Evolutionary conservation across 257 asterid species (phyloP), one percentile per base, ranked within the genome.

Genomic region (Gentiana dahurica): DNA sequence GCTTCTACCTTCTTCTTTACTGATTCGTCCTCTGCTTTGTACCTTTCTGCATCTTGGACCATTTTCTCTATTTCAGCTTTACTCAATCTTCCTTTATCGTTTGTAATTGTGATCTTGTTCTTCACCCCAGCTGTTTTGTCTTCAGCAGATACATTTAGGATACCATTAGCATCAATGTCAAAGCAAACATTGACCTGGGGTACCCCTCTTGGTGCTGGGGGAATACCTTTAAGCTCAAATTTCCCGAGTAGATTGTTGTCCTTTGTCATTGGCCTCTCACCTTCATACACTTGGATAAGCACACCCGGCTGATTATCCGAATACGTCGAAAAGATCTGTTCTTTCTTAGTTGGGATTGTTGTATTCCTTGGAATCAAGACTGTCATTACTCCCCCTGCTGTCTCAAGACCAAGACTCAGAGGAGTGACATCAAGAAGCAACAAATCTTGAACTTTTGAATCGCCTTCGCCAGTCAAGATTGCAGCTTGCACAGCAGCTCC

Each of bases 401-500:
- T 79, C 41, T 81, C 83, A 11, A 76, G 35, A 0, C 85, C 83
- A 15, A 73, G 79, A 55, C 86, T 81, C 12, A 81, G 73, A 36
- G 81, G 85, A 2, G 80, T 72, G 54, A 76, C 83, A 58, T 81
- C 86, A 4, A 81, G 80, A 0, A 76, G 83, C 9, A 76, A 53
- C 57, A 81, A 55, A 24, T 81, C 81, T 65, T 81, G 85, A 49
- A 81, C 83, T 38, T 71, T 78, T 49, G 71, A 60, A 12, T 75
- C 65, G 4, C 77, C 78, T 61, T 81, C 83, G 10, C 89, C 89
- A 15, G 68, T 58, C 36, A 81, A 49, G 45, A 77, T 82, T 6
- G 83, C 84, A 13, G 84, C 84, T 64, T 82, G 86, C 3, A 82
- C 83, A 2, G 86, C 81, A 1, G 86, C 84, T 2, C 86, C 86